Conservation (phyloP, 2,329 filamentous ascomycete genomes). For the Fusarium globosum region DNA sequence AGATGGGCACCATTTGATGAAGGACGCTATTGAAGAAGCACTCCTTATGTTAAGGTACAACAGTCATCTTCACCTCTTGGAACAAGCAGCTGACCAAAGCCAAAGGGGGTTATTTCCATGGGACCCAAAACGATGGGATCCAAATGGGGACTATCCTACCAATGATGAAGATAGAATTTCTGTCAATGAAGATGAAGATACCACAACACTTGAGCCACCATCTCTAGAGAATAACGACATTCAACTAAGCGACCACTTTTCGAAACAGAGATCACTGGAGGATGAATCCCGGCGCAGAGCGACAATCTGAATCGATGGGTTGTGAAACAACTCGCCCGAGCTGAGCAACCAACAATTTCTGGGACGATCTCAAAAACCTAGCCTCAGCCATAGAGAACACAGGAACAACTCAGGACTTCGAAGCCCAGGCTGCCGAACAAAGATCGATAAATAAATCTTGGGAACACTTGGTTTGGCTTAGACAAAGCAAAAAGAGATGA, state of each 20-base stretch:
- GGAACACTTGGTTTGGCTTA: fast-evolving
- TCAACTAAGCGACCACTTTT: not conserved
- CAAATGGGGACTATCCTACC: too few species aligned
- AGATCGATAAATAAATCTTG: fast-evolving
- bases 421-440: not conserved
- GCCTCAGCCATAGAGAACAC: not conserved
- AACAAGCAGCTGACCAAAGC: not conserved
- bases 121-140: not conserved
- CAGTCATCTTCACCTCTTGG: fast-evolving
- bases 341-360: not conserved
- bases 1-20: not conserved
- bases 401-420: not conserved
- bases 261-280: not conserved
- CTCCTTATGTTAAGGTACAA: not conserved
- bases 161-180: not conserved
- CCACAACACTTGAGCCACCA: not conserved
- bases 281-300: not conserved
- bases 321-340: not conserved
- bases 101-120: not conserved
- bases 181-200: not conserved
- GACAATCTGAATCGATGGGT: not conserved
- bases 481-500: not conserved
- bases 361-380: not conserved
- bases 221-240: too few species aligned
- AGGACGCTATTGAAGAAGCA: not conserved